phyloP scores from a whole-genome alignment of 1,139 yeast genomes.

The Yamadazyma trypodendri region DNA sequence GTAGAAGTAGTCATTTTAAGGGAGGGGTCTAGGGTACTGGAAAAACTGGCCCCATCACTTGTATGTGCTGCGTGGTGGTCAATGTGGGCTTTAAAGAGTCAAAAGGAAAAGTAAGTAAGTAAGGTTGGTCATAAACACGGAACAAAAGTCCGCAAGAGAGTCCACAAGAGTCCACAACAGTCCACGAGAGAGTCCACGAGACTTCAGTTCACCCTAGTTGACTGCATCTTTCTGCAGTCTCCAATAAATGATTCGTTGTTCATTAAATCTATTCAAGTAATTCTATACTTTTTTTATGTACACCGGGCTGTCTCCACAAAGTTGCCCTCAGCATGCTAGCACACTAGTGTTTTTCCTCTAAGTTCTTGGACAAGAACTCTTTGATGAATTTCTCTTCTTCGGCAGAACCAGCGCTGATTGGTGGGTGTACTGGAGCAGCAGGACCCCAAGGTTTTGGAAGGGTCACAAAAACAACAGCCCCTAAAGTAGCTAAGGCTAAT shows the following conservation, averaged over 20 bases:
- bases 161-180: too few species aligned
- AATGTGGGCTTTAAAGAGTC: too few species aligned
- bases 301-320: neutral
- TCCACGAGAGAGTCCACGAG: too few species aligned
- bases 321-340: too few species aligned
- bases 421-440: slow-evolving; percentile 58
- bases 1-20: neutral
- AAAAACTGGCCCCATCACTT: too few species aligned
- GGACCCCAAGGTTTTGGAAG: slow-evolving; percentile 74
- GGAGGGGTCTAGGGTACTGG: neutral
- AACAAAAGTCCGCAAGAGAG: too few species aligned
- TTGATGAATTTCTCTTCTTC: slow-evolving; percentile 82
- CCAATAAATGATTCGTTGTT: neutral
- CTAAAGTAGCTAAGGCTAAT: slow-evolving; percentile 68
- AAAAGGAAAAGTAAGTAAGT: too few species aligned
- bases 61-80: too few species aligned
- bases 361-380: slow-evolving; percentile 42
- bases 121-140: too few species aligned
- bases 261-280: neutral
- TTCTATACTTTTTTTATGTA: neutral
- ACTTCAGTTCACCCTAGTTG: too few species aligned
- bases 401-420: slow-evolving; percentile 73
- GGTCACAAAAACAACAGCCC: slow-evolving; percentile 55
- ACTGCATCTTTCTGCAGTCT: too few species aligned
- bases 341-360: slow-evolving; percentile 33